Base-by-base conservation (phyloP, 306 rosid genomes). In the Medicago ruthenica region DNA sequence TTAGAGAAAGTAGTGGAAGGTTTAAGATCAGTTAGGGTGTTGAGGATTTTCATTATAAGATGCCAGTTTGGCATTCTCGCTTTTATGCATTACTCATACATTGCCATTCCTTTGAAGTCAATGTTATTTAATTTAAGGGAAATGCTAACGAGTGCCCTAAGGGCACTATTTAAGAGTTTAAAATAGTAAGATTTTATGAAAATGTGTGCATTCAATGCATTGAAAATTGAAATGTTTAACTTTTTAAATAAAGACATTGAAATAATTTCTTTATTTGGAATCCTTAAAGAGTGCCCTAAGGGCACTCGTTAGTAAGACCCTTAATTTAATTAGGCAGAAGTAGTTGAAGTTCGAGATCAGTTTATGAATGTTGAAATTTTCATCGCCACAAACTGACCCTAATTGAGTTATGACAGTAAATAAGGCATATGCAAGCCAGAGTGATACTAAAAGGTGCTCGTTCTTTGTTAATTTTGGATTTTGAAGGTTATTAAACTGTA, bases 31-130 rank as follows among this genome's bases (percentile, higher is more conserved):
- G 71, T 59, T 69, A 50, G 44, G 20, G 57, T 39, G 44, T 34
- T 42, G 8, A 15, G 40, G 57, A 58, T 63, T 55, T 54, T 63
- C 44, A 20, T 45, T 13, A 54, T 68, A 20, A 22, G 22, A 57
- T 77, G 41, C 42, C 45, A 74, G 77, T 12, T 73, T 73, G 54
- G 60, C 54, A 73, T 73, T 78, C 41, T 44, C 3, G 73, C n/a
- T 22, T 53, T 27, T 53, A 71, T 72, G 74, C 55, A 21, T 5
- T 67, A 8, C 64, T 44, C 24, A 41, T 17, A n/a, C 4, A 8
- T 44, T 9, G 27, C 31, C 47, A 34, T 77, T 69, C 48, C 37
- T 24, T 22, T 12, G 37, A 69, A 61, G 61, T 42, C 21, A 17
- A 14, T 45, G 58, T n/a, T n/a, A n/a, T n/a, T n/a, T n/a, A n/a